Percentiles rank a stretch among this genome's conserved stretches.
phyloP scores from a whole-genome alignment of 768 basidiomycete genomes.

The Tricholoma terreum region DNA sequence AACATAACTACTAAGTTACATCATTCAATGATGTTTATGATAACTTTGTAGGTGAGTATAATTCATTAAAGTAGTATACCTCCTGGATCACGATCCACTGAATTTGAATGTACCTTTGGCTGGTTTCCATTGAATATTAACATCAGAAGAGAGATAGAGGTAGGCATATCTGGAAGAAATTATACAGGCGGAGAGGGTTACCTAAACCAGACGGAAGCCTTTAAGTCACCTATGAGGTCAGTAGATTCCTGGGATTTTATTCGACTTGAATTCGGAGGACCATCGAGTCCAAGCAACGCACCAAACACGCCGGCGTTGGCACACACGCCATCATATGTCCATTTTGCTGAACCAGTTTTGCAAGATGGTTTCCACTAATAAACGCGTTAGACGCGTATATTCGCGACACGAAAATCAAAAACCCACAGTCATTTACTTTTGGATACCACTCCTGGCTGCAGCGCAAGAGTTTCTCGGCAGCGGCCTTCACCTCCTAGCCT shows the following conservation, averaged over 20 bases:
- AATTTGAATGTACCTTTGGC: constrained; percentile 56
- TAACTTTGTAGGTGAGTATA: background rate
- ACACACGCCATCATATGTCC: constrained; percentile 52
- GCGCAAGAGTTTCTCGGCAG: constrained; percentile 43
- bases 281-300: constrained; percentile 36
- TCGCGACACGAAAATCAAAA: constrained; percentile 4
- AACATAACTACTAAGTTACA: no score
- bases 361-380: constrained; percentile 50
- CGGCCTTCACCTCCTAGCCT: constrained; percentile 37
- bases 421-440: constrained; percentile 46
- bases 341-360: constrained; percentile 44
- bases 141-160: constrained; percentile 39
- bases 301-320: constrained; percentile 47
- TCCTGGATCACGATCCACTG: constrained; percentile 35
- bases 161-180: constrained; percentile 32
- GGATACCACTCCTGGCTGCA: constrained; percentile 47
- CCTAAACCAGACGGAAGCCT: constrained; percentile 34
- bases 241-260: constrained; percentile 42
- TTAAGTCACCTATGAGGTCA: constrained; percentile 30
- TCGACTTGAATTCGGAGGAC: constrained; percentile 49
- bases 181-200: background rate
- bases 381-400: background rate
- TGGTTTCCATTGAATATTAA: constrained; percentile 44
- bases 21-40: no score
- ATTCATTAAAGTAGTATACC: background rate